Evolutionary conservation across 148 eudicot genomes (phyloP), one percentile per base, ranked within the genome.

Genomic region (Chenopodium quinoa): DNA sequence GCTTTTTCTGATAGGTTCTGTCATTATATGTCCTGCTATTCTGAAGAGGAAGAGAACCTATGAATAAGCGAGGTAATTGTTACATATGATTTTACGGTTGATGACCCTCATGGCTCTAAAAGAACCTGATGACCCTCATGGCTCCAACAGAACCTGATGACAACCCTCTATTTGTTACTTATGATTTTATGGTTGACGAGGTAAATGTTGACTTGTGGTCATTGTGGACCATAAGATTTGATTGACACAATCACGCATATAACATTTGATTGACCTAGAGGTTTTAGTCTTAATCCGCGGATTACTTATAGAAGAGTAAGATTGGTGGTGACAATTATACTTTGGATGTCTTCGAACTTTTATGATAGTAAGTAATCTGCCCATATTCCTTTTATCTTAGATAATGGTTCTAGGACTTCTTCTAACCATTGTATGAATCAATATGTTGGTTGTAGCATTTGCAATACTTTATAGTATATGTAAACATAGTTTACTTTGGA

Each of bases 21-120:
- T 91, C 76, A 78, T 88, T 47, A 93, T 96, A 72, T 40, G 91
- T 58, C 99, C 99, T 34, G 90, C 95, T 66, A 81, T 96, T 58
- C 74, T 96, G 88, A 96, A 96, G 93, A 92, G 97, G 90, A 96
- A 96, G 83, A 89, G 95, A 20, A 85, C 92, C 71, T 96, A 96
- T 56, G 98, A 96, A 86, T 96, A 88, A 87, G 31, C 14, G 9
- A 16, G 63, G 27, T 27, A 27, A 27, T 27, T 27, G 27, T 27
- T 27, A 27, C 27, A 27, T 27, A 27, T 27, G 27, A 27, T 27
- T 27, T 27, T 27, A 27, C 27, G 27, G 27, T 27, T 27, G 27
- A 27, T 27, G 27, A 27, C 71, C 75, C 13, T 67, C 16, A 23
- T 66, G 79, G 64, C 34, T 50, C 58, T 65, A 54, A 74, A 0